Evolutionary conservation across 805 yeast genomes (phyloP).

Genomic region (Candida rishiriensis): DNA sequence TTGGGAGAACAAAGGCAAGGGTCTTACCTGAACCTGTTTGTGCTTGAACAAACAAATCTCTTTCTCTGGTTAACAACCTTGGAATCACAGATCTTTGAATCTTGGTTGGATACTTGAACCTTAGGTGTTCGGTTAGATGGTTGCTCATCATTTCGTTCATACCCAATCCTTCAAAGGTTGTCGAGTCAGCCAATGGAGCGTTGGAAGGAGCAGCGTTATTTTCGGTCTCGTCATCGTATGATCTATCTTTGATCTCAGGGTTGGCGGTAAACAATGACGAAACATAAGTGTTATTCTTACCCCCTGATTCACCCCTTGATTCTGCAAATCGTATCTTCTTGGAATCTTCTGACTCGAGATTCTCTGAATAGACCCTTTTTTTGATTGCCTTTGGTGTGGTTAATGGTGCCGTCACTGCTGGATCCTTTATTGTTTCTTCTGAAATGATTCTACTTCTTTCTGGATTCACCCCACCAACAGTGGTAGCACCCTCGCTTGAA

Average conservation of each 20-base stretch:
- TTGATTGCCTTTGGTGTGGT: not conserved
- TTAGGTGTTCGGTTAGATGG: constrained; percentile 54
- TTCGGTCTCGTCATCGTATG: constrained; percentile 30
- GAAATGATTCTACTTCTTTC: constrained; percentile 1
- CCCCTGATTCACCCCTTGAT: constrained; percentile 48
- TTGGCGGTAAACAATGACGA: constrained; percentile 82
- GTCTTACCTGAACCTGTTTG: constrained; percentile 99
- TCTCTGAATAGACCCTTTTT: constrained; percentile 12
- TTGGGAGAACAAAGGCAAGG: constrained; percentile 79
- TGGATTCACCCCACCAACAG: not conserved
- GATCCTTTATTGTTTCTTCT: not conserved
- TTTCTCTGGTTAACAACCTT: constrained; percentile 37
- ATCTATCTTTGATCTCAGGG: constrained; percentile 44
- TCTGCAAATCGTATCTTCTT: constrained; percentile 37
- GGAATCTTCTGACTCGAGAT: constrained; percentile 14
- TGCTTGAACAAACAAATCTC: constrained; percentile 86
- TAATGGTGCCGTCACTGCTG: constrained; percentile 6
- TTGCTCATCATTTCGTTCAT: constrained; percentile 47
- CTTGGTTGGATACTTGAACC: constrained; percentile 68
- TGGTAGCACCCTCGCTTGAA: not conserved
- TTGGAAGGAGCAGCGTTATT: constrained; percentile 57
- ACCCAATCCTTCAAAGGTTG: constrained; percentile 70
- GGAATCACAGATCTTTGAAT: constrained; percentile 85
- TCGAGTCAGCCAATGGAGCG: constrained; percentile 73
- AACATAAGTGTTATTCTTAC: constrained; percentile 61